Evolutionary conservation across 2,329 filamentous ascomycete species (phyloP), one percentile per base, ranked within the genome.

Genomic region (Penicillium sclerotigenum): DNA sequence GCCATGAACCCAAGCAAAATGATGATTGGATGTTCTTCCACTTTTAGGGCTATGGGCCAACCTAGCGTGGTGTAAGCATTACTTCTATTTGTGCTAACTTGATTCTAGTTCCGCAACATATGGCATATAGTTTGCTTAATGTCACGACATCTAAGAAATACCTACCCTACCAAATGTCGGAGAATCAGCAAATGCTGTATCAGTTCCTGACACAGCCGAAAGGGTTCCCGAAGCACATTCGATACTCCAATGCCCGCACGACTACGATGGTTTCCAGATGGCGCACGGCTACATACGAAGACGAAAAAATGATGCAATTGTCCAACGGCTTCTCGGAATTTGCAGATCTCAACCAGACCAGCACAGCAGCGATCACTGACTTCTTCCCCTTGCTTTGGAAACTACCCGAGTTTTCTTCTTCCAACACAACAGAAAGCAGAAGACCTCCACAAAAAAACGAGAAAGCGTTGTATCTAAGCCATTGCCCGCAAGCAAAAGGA

Each of bases 121-220:
- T 71, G 60, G 61, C 77, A 3, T 80, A 82, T 62, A 70, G 68
- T 2, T 71, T 80, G 1, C 75, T 83, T 28, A 81, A 82, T 59
- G 66, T 79, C 49, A 76, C 71, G 0, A 73, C 75, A 1, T 74
- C 79, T 4, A 75, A 73, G 51, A 68, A 71, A 9, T 86, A 85
- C 55, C 74, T 83, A 2, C 75, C 79, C 2, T 84, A 83, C 59
- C 81, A 84, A 59, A 75, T 80, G 46, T 72, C 84, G 3, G 82
- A 85, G 64, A 81, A 79, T 66, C 81, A 79, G 62, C 76, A 79
- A 47, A 80, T 85, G 80, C 20, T 72, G 57, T 58, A 71, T 42
- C 77, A 79, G 7, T 67, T 85, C 18, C 60, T 83, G 4, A 73
- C 77, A 0, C 57, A 68, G 7, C 80, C 80, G 3, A 36, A 59